Evolutionary conservation across 2,329 filamentous ascomycete genomes (phyloP), one percentile per base, ranked within the genome.

Genomic region (Daldinia eschscholtzii): DNA sequence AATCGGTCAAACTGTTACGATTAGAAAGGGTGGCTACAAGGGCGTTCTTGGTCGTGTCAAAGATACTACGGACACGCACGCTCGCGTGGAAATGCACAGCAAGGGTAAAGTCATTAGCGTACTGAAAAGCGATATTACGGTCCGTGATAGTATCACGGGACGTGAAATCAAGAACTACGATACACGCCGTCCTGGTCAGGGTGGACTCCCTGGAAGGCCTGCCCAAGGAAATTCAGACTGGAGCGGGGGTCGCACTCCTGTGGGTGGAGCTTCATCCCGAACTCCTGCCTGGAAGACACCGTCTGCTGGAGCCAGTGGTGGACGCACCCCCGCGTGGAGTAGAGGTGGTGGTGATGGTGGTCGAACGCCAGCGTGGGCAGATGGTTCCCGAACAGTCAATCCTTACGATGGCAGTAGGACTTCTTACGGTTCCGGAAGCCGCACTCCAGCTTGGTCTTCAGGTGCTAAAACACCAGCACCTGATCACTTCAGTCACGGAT

Each of bases 1-100:
- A 30, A 90, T 98, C 70, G 94, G 94, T 48, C 95, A 97, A 82
- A 98, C 94, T 0, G 94, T 98, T 50, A 93, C 91, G 58, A 92
- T 98, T 76, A 89, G 91, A 64, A 93, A 91, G 77, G 96, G 96
- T 30, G 90, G 92, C 23, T 94, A 95, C 84, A 99, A 99, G 82
- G 95, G 95, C 64, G 86, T 98, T 48, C 84, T 98, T 46, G 96
- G 96, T 74, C 97, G 98, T 72, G 94, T 99, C 74, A 98, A 97
- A 79, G 95, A 98, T 78, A 92, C 95, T 0, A 97, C 93, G 6
- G 94, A 97, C 74, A 88, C 88, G 3, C 89, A 92, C 76, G 95
- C 93, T 33, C 92, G 94, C 70, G 92, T 99, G 46, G 96, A 99
- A 81, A 84, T 99, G 42, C 95, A 98, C 78, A 94, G 94, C 5